Percentiles rank a stretch among this genome's conserved stretches.
These are phyloP conservation scores for Mortierella sp. DNA, from an alignment of 371 early-diverging fungal species.

Conservation along the genomic window DNA sequence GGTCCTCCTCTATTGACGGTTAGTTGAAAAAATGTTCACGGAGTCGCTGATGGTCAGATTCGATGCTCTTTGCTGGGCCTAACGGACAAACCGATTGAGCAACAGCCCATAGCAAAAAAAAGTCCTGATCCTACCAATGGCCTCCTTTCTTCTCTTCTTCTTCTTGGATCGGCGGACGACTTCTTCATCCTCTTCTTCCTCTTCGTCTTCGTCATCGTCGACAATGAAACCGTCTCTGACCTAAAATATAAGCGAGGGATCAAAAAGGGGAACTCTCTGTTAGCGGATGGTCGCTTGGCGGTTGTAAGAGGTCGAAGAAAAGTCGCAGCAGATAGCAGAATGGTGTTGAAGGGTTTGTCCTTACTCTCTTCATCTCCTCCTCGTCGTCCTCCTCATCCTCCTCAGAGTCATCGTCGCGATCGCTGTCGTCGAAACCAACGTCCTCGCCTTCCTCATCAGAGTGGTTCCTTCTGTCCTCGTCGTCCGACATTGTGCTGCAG, in stretches of 20 bases:
- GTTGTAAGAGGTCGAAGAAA: not conserved
- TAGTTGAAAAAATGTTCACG: slow-evolving; percentile 3
- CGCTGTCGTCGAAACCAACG: slow-evolving; percentile 60
- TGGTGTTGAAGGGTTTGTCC: not conserved
- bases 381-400: slow-evolving; percentile 74
- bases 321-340: not conserved
- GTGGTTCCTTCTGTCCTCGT: slow-evolving; percentile 55
- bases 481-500: slow-evolving; percentile 46
- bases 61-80: slow-evolving; percentile 55
- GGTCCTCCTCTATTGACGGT: slow-evolving; percentile 70
- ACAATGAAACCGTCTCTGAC: slow-evolving; percentile 77
- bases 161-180: slow-evolving; percentile 47
- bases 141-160: slow-evolving; percentile 60
- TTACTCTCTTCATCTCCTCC: slow-evolving; percentile 59
- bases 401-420: slow-evolving; percentile 66
- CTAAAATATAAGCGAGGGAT: slow-evolving; percentile 41
- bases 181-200: slow-evolving; percentile 53
- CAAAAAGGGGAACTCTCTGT: not conserved
- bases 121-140: slow-evolving; percentile 58
- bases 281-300: not conserved
- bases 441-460: slow-evolving; percentile 70
- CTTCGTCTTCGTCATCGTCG: slow-evolving; percentile 75
- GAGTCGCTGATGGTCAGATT: slow-evolving; percentile 9
- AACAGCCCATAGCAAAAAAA: not conserved
- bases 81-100: slow-evolving; percentile 2